Evolutionary conservation across 805 yeast genomes (phyloP).

Genomic region (Pichia deserticola): DNA sequence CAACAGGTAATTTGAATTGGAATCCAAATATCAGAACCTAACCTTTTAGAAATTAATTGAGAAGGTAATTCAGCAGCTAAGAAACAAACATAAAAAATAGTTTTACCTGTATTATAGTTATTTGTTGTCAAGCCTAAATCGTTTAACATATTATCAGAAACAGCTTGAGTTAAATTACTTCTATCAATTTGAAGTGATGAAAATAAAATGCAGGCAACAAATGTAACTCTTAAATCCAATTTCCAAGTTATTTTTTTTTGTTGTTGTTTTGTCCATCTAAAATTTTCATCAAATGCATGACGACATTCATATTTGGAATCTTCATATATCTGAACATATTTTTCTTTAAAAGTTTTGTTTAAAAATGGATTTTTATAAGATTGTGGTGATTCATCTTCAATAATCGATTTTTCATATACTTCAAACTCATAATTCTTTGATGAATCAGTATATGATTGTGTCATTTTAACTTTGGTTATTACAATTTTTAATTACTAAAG

Average conservation of each 20-base stretch:
- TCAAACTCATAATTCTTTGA: background rate
- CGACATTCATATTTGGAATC: slow-evolving; percentile 46
- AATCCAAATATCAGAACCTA: slow-evolving; percentile 59
- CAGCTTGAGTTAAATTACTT: slow-evolving; percentile 45
- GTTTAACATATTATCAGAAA: slow-evolving; percentile 46
- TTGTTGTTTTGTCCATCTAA: slow-evolving; percentile 47
- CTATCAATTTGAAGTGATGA: slow-evolving; percentile 52
- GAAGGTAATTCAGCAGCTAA: slow-evolving; percentile 56
- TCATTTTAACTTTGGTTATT: background rate
- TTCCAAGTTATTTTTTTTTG: slow-evolving; percentile 44
- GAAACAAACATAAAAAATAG: slow-evolving; percentile 46
- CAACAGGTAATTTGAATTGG: slow-evolving; percentile 51
- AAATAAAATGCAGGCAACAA: slow-evolving; percentile 55
- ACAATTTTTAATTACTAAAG: no score
- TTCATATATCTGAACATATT: slow-evolving; percentile 41
- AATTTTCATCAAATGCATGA: slow-evolving; percentile 49
- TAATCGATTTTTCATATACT: no score
- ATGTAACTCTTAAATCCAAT: slow-evolving; percentile 47
- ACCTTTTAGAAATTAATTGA: slow-evolving; percentile 52
- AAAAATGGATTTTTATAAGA: slow-evolving; percentile 27
- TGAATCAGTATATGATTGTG: background rate
- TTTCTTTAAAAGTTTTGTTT: slow-evolving; percentile 40
- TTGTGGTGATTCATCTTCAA: slow-evolving; percentile 1
- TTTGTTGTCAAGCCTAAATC: slow-evolving; percentile 47
- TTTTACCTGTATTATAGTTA: slow-evolving; percentile 53